Evolutionary conservation across 164 flowering plant genomes (phyloP).

Genomic region (Vitis vinifera): ASM3070453v1 NC_081818.1:21763001-21763500

Average conservation of each 20-base stretch:
- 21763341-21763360: too few species aligned
- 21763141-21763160: conserved; percentile 45
- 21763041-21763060: too few species aligned
- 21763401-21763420: background rate
- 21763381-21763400: too few species aligned
- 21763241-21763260: conserved; percentile 74
- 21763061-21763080: too few species aligned
- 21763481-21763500: background rate
- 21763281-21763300: too few species aligned
- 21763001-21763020: background rate
- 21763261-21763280: conserved; percentile 70
- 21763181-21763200: conserved; percentile 48
- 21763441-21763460: too few species aligned
- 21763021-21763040: too few species aligned
- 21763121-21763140: conserved; percentile 61
- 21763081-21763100: background rate
- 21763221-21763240: conserved; percentile 61
- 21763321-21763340: too few species aligned
- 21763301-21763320: too few species aligned
- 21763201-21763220: conserved; percentile 41
- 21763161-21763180: conserved; percentile 57
- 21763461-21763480: background rate
- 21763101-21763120: conserved; percentile 40
- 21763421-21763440: too few species aligned
- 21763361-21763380: too few species aligned